Base-by-base conservation (phyloP, 139 green algal species). In the Chlamydomonas sphaeroides region DNA sequence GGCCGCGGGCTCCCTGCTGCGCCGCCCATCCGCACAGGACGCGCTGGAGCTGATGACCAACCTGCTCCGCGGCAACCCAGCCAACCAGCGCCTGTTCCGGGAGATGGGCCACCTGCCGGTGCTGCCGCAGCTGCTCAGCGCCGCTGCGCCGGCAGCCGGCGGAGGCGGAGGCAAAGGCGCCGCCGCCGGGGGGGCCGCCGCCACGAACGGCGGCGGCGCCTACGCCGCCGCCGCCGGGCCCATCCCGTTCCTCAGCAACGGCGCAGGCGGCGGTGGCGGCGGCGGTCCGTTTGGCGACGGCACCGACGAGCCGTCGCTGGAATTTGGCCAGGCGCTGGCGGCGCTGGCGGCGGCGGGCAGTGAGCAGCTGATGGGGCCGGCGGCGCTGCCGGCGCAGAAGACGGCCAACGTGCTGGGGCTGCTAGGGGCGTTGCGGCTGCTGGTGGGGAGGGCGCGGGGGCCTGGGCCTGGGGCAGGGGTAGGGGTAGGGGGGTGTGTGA, bases 21-120 rank as follows among this genome's bases (percentile, higher is more conserved):
- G 8, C 67, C 32, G 18, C 39, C 14, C 28, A 28, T 63, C 39
- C 45, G 90, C 96, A 51, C 93, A 96, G 85, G 96, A 99, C 87
- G 96, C 89, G 68, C 67, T 98, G 21, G 92, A 98, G 87, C 90
- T 99, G 65, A 85, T 96, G 35, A 95, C 93, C 86, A 97, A 96
- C 77, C 86, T 98, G 66, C 84, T 99, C 56, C 68, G 92, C 8
- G 85, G 68, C 61, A 97, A 96, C 83, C 38, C 70, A 25, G 91
- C 89, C 63, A 98, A 98, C 79, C 94, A 97, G 89, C 79, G 90
- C 5, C 90, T 97, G 80, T 97, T 97, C 92, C 83, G 88, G 56
- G 92, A 95, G 84, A 92, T 92, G 87, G 90, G 89, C 23, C 85
- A 93, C 66, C 59, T 87, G 15, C 28, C 51, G 0, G 65, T 84